Conservation (phyloP, 345 rosid genomes). For the Eucalyptus cloeziana region DNA sequence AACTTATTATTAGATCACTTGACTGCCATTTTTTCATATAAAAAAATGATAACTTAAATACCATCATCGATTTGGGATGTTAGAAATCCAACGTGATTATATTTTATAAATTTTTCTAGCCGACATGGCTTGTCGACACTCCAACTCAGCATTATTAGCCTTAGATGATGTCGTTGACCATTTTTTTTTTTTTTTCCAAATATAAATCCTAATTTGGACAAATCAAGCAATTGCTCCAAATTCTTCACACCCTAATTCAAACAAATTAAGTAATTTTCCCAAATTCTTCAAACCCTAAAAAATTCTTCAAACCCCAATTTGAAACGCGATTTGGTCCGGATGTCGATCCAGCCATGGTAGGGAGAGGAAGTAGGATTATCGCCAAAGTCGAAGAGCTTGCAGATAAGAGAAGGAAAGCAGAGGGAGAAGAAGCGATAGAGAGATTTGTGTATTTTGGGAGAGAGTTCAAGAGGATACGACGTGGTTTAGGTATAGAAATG, state of each 20-base stretch:
- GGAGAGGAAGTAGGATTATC: neutral
- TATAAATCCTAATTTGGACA: neutral
- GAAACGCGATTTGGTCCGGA: neutral
- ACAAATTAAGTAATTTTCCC: neutral
- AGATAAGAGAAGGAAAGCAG: neutral
- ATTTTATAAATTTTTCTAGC: neutral
- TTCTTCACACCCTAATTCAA: neutral
- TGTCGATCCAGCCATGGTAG: neutral
- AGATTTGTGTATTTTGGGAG: neutral
- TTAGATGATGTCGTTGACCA: neutral
- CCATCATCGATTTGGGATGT: fast-evolving
- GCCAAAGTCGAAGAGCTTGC: neutral
- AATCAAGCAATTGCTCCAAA: too few relatives aligned
- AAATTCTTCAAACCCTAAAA: neutral
- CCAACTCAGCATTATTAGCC: neutral
- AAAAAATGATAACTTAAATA: fast-evolving
- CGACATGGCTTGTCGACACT: neutral
- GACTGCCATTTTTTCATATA: neutral
- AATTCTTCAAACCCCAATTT: neutral
- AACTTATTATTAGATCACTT: neutral
- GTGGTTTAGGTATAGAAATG: neutral
- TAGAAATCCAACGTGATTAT: neutral
- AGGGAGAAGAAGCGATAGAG: neutral
- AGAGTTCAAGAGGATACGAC: neutral
- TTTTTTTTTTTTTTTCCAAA: neutral